These are phyloP conservation scores for Sungouiozyma ichnusensis DNA, from an alignment of 805 yeast genomes.

Conservation along the genomic window DNA sequence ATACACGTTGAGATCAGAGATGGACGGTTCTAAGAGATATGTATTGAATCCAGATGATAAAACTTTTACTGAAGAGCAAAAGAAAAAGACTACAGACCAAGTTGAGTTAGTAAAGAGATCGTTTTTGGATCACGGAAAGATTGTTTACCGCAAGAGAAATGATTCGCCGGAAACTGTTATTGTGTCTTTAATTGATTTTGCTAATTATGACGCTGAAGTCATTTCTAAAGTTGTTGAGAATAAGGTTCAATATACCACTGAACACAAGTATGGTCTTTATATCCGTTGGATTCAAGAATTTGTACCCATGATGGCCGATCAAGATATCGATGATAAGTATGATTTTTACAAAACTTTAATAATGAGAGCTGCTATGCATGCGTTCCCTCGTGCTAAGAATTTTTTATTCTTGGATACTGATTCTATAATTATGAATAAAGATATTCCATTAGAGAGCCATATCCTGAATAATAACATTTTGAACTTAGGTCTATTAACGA, in stretches of 20 bases:
- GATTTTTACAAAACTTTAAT: conserved; percentile 21
- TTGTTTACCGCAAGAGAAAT: conserved; percentile 30
- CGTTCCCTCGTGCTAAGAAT: conserved; percentile 85
- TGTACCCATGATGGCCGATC: conserved; percentile 45
- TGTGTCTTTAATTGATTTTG: conserved; percentile 73
- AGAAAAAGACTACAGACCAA: conserved; percentile 27
- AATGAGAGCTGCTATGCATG: conserved; percentile 82
- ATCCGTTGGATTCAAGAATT: conserved; percentile 82
- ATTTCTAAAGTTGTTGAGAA: conserved; percentile 68
- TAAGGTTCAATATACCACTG: conserved; percentile 79
- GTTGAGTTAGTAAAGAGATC: conserved; percentile 38
- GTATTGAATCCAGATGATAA: conserved; percentile 32
- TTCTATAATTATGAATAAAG: conserved; percentile 64
- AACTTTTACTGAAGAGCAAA: conserved; percentile 32
- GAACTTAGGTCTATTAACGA: conserved; percentile 52
- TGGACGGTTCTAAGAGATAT: conserved; percentile 33
- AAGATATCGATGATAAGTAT: conserved; percentile 23
- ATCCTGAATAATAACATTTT: conserved; percentile 52
- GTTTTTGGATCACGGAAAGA: conserved; percentile 57
- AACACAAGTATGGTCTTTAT: conserved; percentile 72
- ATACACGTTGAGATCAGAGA: conserved; percentile 38
- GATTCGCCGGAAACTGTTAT: conserved; percentile 53
- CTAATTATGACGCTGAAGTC: conserved; percentile 47
- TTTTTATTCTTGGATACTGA: conserved; percentile 82
- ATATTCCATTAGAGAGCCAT: conserved; percentile 48